Evolutionary conservation across 176 grass and related monocot species (phyloP).

Genomic region (Zoysia japonica): DNA sequence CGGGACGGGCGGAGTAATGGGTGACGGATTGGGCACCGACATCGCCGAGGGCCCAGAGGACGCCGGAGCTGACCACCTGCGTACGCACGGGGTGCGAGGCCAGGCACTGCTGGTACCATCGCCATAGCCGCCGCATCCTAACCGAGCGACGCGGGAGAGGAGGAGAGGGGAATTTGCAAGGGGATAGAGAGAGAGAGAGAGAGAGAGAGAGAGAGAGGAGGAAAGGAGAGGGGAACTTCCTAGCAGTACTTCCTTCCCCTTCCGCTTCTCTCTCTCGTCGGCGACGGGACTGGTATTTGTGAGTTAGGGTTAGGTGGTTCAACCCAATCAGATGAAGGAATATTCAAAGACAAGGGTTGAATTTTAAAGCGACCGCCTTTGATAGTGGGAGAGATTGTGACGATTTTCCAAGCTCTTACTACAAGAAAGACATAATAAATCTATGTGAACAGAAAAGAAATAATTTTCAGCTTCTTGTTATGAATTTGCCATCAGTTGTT

Average conservation of each 20-base stretch:
- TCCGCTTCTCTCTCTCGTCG: neutral
- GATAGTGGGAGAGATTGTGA: neutral
- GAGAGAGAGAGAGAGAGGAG: neutral
- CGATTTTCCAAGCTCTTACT: neutral
- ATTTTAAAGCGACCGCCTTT: neutral
- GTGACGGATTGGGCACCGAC: conserved; percentile 90
- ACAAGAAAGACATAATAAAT: neutral
- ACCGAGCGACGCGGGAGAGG: neutral
- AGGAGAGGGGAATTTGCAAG: neutral
- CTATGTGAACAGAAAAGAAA: too few species aligned
- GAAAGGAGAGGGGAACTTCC: neutral
- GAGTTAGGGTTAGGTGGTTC: neutral
- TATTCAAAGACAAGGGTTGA: neutral
- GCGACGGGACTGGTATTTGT: neutral
- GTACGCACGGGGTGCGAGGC: conserved; percentile 80
- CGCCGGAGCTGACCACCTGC: conserved; percentile 82
- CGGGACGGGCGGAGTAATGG: conserved; percentile 48
- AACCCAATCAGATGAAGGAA: neutral
- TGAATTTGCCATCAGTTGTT: too few species aligned
- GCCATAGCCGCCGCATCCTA: conserved; percentile 78
- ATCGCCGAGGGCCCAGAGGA: conserved; percentile 89
- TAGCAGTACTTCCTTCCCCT: neutral
- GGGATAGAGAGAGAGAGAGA: neutral
- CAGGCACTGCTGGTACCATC: conserved; percentile 87
- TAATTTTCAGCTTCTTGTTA: too few species aligned